Evolutionary conservation across 768 basidiomycete genomes (phyloP).

Genomic region (Leccinum longicurvipes): DNA sequence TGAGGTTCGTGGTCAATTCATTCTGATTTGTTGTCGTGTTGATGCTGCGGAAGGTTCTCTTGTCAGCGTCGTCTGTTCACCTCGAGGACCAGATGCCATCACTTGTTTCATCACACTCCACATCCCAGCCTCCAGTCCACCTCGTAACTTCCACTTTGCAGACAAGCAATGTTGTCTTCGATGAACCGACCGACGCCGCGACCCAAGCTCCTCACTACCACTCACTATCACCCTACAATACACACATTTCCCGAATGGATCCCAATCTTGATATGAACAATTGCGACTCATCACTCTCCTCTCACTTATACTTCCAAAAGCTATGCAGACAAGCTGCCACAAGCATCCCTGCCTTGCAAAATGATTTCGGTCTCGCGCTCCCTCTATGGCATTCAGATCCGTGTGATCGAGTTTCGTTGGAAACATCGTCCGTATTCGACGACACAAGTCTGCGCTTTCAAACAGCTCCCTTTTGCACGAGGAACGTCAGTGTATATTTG

Average conservation of each 20-base stretch:
- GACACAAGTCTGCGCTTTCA: background rate
- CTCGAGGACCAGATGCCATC: too few relatives aligned
- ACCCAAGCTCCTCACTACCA: background rate
- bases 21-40: too few relatives aligned
- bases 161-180: background rate
- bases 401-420: background rate
- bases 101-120: too few relatives aligned
- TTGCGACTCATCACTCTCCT: too few relatives aligned
- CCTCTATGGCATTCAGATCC: background rate
- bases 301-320: background rate
- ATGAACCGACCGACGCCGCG: background rate
- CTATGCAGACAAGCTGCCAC: background rate
- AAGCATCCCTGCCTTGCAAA: background rate
- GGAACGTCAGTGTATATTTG: background rate
- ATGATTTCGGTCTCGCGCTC: background rate
- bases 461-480: background rate
- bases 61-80: too few relatives aligned
- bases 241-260: background rate
- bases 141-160: background rate
- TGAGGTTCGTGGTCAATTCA: too few relatives aligned
- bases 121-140: too few relatives aligned
- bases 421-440: background rate
- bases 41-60: too few relatives aligned
- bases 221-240: background rate
- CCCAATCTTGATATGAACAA: too few relatives aligned